Conservation (phyloP, 129 eudicot species). For the Centella asiatica region DNA sequence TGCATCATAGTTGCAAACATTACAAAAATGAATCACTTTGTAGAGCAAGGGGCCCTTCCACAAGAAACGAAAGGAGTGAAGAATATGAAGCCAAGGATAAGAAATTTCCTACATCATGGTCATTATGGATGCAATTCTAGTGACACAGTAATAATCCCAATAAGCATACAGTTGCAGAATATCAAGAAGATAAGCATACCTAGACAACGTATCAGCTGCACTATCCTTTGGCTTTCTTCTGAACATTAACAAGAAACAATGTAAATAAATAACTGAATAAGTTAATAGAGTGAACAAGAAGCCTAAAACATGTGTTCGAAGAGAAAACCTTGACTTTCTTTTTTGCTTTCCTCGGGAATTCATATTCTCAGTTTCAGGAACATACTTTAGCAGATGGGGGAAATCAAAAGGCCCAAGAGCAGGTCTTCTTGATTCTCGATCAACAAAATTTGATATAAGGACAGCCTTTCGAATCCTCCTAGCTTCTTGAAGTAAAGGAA, state of each 20-base stretch:
- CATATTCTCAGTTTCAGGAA: conserved; percentile 24
- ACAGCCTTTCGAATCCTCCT: conserved; percentile 46
- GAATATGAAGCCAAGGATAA: too few relatives aligned
- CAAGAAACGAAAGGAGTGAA: too few relatives aligned
- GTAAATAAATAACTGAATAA: not conserved
- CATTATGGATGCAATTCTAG: not conserved
- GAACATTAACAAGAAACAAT: not conserved
- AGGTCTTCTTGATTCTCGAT: conserved; percentile 72
- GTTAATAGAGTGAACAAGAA: not conserved
- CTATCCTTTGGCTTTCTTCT: conserved; percentile 2
- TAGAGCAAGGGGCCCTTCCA: too few relatives aligned
- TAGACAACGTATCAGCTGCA: not conserved
- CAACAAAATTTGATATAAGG: conserved; percentile 75
- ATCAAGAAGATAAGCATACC: conserved; percentile 4
- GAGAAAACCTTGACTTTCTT: conserved; percentile 37
- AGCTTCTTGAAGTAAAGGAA: conserved; percentile 42
- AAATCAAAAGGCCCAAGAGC: conserved; percentile 64
- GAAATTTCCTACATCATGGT: too few relatives aligned
- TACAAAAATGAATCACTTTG: too few relatives aligned
- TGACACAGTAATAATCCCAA: too few relatives aligned
- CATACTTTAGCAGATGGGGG: conserved; percentile 19
- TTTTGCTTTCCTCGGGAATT: conserved; percentile 18
- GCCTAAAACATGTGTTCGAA: not conserved
- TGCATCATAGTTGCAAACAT: too few relatives aligned
- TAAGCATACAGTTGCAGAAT: not conserved